A percentile compares a stretch with the other conserved stretches of the same genome.
Evolutionary conservation across 257 asterid genomes (phyloP).

Genomic region (Plectranthus barbatus): DNA sequence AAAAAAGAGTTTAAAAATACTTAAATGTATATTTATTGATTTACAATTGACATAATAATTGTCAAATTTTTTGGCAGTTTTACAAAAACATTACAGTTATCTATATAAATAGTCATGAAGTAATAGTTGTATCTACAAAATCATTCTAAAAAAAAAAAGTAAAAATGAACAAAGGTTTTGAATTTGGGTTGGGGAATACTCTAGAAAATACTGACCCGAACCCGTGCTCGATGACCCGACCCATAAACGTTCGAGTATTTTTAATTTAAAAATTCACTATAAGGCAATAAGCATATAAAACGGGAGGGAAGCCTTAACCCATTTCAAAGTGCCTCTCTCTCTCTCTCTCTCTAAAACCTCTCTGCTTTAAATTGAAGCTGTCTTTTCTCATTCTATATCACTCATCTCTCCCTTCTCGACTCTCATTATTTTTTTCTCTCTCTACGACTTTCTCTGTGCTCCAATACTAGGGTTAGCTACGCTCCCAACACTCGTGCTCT

Average conservation of each 20-base stretch:
- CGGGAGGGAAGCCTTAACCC: conserved; percentile 27
- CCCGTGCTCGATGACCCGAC: background rate
- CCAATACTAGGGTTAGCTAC: conserved; percentile 19
- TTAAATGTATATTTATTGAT: too few relatives aligned
- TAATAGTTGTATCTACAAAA: too few relatives aligned
- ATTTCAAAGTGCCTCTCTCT: conserved; percentile 32
- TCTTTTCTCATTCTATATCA: conserved; percentile 21
- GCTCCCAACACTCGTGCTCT: conserved; percentile 6
- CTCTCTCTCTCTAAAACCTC: conserved; percentile 29
- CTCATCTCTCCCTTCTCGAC: background rate
- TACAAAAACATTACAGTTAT: too few relatives aligned
- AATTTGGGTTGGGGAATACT: background rate
- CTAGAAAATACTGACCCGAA: background rate
- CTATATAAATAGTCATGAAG: too few relatives aligned
- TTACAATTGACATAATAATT: too few relatives aligned
- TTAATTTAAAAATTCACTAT: too few relatives aligned
- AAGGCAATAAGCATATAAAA: conserved; percentile 16
- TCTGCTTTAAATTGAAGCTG: conserved; percentile 62
- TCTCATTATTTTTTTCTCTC: background rate
- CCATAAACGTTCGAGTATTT: background rate
- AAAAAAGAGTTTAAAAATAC: too few relatives aligned
- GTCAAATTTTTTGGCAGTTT: too few relatives aligned
- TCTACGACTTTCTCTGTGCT: background rate
- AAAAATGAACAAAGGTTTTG: too few relatives aligned
- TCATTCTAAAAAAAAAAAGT: too few relatives aligned